Base-by-base conservation (phyloP, 2,329 filamentous ascomycete genomes). In the Alternaria sp. region DNA sequence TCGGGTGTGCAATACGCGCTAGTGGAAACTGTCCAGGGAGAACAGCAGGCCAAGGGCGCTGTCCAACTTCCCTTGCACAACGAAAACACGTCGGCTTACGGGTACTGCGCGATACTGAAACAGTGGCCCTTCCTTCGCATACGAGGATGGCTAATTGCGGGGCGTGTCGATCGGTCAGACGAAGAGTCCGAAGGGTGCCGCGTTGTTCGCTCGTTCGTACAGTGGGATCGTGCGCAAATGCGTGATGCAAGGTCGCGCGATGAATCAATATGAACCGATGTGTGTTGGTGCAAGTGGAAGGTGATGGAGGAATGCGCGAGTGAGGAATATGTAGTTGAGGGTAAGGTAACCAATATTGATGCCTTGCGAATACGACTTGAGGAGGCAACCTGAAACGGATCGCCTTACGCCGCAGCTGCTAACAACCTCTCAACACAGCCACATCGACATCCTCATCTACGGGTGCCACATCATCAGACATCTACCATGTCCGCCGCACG, bases 311-410 rank as follows among this genome's bases (percentile, higher is more conserved):
- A 18, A 42, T 43, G 24, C 42, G 42, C 14, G 44, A n/a, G 38
- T 36, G 14, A 47, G 47, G 53, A 38, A 47, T 38, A 51, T 12
- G 51, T 47, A 36, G 47, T 12, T 18, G 42, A 44, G 44, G 16
- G 41, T 57, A 51, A 59, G 54, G 28, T 44, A 18, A 52, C 39
- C 54, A 65, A 59, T 54, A 46, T 51, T 63, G 63, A 56, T 59
- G 63, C 63, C 63, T 65, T 54, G 41, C 49, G 46, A 38, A 46
- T 46, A 30, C 41, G 53, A 43, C 49, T 51, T 42, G 36, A 58
- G 47, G 36, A 56, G 57, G 57, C 54, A 60, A 55, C 28, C 54
- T 63, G 60, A 61, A 65, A 63, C 60, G 46, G 49, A 22, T 43
- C n/a, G 39, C 43, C 56, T 44, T 47, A 34, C 34, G 54, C 54